phyloP scores from a whole-genome alignment of 352 stramenopile species.

The Phytophthora litchii region DNA sequence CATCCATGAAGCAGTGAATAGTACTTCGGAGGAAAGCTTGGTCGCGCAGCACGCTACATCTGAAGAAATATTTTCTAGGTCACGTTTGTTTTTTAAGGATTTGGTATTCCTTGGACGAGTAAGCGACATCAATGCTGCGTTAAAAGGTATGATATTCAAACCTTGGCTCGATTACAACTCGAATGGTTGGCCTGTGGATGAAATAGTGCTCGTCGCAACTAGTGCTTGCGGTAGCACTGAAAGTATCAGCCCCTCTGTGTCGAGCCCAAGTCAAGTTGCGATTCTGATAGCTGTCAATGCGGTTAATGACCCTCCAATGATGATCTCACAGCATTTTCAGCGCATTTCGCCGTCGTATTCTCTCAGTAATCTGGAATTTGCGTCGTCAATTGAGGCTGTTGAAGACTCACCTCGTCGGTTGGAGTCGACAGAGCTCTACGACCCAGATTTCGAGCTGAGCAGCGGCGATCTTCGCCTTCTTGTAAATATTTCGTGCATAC shows the following conservation, averaged over 20 bases:
- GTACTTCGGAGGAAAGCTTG: slow-evolving; percentile 18
- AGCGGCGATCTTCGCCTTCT: slow-evolving; percentile 31
- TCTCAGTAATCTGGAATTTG: slow-evolving; percentile 5
- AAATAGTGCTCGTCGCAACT: slow-evolving; percentile 33
- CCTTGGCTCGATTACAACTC: slow-evolving; percentile 59
- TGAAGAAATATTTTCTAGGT: slow-evolving; percentile 15
- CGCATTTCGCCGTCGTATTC: slow-evolving; percentile 8
- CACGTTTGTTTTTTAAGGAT: slow-evolving; percentile 51
- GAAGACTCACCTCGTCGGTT: slow-evolving; percentile 43
- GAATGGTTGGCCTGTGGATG: slow-evolving; percentile 37
- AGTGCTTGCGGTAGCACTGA: slow-evolving; percentile 12
- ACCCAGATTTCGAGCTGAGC: slow-evolving; percentile 24
- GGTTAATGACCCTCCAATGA: slow-evolving; percentile 41
- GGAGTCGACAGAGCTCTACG: slow-evolving; percentile 28
- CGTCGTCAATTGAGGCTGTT: slow-evolving; percentile 34
- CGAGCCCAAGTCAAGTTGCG: slow-evolving; percentile 8
- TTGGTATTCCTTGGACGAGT: slow-evolving; percentile 40
- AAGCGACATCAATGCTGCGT: slow-evolving; percentile 51
- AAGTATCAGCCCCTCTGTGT: not conserved
- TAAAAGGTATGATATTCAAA: slow-evolving; percentile 62
- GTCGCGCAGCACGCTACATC: slow-evolving; percentile 19
- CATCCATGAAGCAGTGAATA: slow-evolving; percentile 26
- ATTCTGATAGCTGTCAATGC: slow-evolving; percentile 35
- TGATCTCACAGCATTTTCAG: slow-evolving; percentile 42
- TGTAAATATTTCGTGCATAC: slow-evolving; percentile 48